Percentiles rank a stretch among this genome's conserved stretches.
These are phyloP conservation scores for Citrus medica DNA, from an alignment of 345 rosid genomes.

Conservation along the genomic window DNA sequence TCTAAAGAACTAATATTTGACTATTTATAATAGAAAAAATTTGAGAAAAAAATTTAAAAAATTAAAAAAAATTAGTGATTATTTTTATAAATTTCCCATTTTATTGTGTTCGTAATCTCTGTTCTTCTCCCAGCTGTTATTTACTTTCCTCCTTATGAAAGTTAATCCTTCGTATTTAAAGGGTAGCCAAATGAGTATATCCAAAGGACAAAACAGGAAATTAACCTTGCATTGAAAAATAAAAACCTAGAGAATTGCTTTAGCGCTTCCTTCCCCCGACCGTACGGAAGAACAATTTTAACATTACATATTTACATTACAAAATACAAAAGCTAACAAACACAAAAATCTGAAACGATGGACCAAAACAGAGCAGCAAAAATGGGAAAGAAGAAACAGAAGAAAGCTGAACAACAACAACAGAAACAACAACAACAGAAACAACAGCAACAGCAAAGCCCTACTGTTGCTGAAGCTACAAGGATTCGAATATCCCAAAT, in stretches of 20 bases:
- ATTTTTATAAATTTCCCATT: too few relatives aligned
- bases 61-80: too few relatives aligned
- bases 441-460: conserved; percentile 21
- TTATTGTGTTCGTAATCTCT: too few relatives aligned
- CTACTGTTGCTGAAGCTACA: conserved; percentile 48
- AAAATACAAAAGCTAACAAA: neutral
- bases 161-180: too few relatives aligned
- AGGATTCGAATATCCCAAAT: conserved; percentile 47
- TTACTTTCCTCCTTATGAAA: too few relatives aligned
- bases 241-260: neutral
- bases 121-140: too few relatives aligned
- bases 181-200: neutral
- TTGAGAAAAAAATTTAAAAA: too few relatives aligned
- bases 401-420: conserved; percentile 15
- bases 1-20: too few relatives aligned
- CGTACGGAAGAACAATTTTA: neutral
- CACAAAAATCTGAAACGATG: neutral
- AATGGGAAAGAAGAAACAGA: conserved; percentile 19
- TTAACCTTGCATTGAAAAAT: neutral
- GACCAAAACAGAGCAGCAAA: neutral
- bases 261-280: neutral
- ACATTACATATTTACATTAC: neutral
- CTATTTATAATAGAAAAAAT: too few relatives aligned
- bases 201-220: neutral
- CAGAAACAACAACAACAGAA: neutral